Evolutionary conservation across 495 filamentous ascomycete genomes (phyloP), one percentile per base, ranked within the genome.

Genomic region (Trichoderma orchidacearum): DNA sequence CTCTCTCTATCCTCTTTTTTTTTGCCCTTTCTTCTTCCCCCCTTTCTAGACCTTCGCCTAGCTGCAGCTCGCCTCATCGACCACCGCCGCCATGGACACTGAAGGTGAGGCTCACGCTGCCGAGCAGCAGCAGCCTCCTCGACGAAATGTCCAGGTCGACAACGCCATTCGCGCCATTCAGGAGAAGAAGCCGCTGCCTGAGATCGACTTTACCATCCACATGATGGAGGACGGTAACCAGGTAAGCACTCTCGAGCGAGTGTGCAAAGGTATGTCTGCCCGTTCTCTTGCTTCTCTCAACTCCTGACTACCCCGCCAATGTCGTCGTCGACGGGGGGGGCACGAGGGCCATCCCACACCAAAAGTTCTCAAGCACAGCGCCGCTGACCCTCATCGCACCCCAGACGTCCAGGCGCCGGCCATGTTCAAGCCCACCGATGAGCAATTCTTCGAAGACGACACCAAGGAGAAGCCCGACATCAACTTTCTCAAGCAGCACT

Each of bases 161-260:
- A 84, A 84, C 78, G 77, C 81, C 56, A 79, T 84, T 58, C 87
- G 86, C 64, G 93, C 92, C 54, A 85, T 98, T 67, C 82, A 80
- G 64, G 80, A 97, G 60, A 98, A 96, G 82, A 89, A 85, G 72
- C 89, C 91, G 51, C 80, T 90, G 50, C 93, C 93, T 30, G 93
- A 98, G 77, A 96, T 98, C 67, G 93, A 98, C 72, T 97, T 97
- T 69, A 90, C 90, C 51, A 81, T 98, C 63, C 93, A 98, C 70
- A 90, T 85, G 45, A 95, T 97, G 91, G 93, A 98, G 72, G 93
- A 98, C 80, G 89, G 88, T 62, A 82, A 81, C 27, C 85, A 95
- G 71, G 93, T 98, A 67, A 97, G 85, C 76, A 98, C 93, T 53
- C 71, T 85, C 70, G 93, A 98, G 68, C 80, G 93, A 62, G 93